Conservation (phyloP, 768 basidiomycete genomes). For the Amanita phalloides region DNA sequence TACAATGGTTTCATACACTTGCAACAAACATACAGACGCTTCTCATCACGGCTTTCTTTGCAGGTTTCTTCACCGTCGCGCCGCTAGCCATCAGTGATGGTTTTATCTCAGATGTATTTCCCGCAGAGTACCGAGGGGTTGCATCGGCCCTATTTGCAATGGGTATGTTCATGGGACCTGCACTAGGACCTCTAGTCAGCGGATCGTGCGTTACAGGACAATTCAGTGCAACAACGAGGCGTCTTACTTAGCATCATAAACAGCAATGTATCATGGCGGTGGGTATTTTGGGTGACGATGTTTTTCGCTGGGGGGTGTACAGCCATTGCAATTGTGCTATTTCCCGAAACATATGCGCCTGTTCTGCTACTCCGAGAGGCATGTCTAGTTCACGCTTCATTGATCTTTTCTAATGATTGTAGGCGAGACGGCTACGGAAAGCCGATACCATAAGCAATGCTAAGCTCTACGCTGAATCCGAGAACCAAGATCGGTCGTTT, state of each 20-base stretch:
- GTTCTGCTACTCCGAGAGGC: conserved; percentile 40
- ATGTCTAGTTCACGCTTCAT: conserved; percentile 6
- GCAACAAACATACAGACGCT: conserved; percentile 48
- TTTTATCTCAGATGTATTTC: conserved; percentile 50
- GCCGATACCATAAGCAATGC: conserved; percentile 30
- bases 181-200: conserved; percentile 50
- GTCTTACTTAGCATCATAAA: conserved; percentile 30
- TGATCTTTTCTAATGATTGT: not conserved
- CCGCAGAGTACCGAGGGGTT: conserved; percentile 36
- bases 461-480: conserved; percentile 44
- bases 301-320: conserved; percentile 47
- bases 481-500: conserved; percentile 43
- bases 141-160: conserved; percentile 50
- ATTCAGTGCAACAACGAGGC: conserved; percentile 18
- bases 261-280: conserved; percentile 44
- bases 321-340: conserved; percentile 27
- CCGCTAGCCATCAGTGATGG: conserved; percentile 49
- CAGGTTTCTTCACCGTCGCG: conserved; percentile 55
- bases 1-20: conserved; percentile 39
- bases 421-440: conserved; percentile 35
- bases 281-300: conserved; percentile 65
- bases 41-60: conserved; percentile 50
- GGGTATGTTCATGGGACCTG: conserved; percentile 53
- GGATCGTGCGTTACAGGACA: conserved; percentile 43
- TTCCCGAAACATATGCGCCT: conserved; percentile 64